Percentiles rank a stretch among this genome's conserved stretches.
Evolutionary conservation across 1,284 basidiomycete genomes (phyloP).

Genomic region (Cryptococcus hybrid): DNA sequence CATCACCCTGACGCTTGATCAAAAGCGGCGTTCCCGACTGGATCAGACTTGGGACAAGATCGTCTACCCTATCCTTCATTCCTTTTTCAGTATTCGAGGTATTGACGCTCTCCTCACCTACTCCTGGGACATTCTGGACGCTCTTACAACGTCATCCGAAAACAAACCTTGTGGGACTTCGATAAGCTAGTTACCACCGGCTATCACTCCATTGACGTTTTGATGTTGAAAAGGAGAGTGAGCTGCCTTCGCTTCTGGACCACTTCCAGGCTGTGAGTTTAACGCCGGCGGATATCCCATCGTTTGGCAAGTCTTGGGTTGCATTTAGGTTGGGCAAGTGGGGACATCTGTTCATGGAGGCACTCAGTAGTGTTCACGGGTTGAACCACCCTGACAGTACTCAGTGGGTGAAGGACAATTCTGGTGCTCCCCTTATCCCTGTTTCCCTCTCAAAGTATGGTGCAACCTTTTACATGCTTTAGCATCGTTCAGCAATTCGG

Average conservation of each 20-base stretch:
- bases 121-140: constrained; percentile 40
- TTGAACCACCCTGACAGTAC: constrained; percentile 19
- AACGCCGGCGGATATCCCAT: constrained; percentile 30
- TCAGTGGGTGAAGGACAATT: constrained; percentile 22
- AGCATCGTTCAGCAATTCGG: constrained; percentile 2
- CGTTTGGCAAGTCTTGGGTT: constrained; percentile 38
- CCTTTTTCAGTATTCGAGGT: constrained; percentile 30
- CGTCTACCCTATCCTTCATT: constrained; percentile 29
- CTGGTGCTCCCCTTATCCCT: constrained; percentile 26
- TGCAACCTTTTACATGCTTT: constrained; percentile 34
- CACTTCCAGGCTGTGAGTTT: constrained; percentile 26
- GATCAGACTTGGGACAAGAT: constrained; percentile 40
- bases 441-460: constrained; percentile 31
- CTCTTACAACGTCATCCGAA: constrained; percentile 23
- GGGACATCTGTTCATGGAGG: constrained; percentile 31
- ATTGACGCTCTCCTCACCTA: constrained; percentile 37
- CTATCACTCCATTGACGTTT: constrained; percentile 32
- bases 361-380: constrained; percentile 30
- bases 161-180: constrained; percentile 16
- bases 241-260: constrained; percentile 9
- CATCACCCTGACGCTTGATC: constrained; percentile 21
- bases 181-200: constrained; percentile 28
- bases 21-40: constrained; percentile 24
- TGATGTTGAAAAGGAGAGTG: constrained; percentile 19
- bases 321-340: constrained; percentile 32